A percentile compares a stretch with the other conserved stretches of the same genome.
Conservation (phyloP, 2,329 filamentous ascomycete genomes). For the Fusarium oligoseptatum region DNA sequence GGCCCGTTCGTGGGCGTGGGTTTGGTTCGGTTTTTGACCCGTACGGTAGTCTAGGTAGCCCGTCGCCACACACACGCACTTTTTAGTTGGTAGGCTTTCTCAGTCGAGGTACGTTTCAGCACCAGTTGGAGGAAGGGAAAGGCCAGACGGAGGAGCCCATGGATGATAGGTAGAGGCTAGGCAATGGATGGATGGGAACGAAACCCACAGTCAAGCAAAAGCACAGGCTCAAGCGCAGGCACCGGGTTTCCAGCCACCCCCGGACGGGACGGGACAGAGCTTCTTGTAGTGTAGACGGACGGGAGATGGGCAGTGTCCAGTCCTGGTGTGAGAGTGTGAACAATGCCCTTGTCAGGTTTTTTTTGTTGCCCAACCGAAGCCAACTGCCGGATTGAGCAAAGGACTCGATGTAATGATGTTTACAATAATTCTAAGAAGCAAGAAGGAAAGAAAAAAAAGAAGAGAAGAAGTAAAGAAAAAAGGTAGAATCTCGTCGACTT, state of each 20-base stretch:
- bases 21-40: neutral
- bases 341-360: neutral
- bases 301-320: neutral
- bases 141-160: neutral
- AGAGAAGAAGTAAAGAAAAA: neutral
- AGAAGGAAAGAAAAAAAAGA: neutral
- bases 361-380: conserved; percentile 6
- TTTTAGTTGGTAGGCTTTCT: neutral
- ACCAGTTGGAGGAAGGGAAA: neutral
- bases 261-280: conserved; percentile 15
- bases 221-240: conserved; percentile 34
- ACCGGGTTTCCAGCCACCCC: conserved; percentile 35
- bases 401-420: neutral
- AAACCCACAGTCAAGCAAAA: conserved; percentile 18
- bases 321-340: neutral
- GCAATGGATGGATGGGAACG: neutral
- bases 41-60: neutral
- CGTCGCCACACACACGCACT: conserved; percentile 26
- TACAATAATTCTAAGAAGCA: neutral
- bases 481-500: conserved; percentile 1
- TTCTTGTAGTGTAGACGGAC: neutral
- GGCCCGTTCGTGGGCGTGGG: conserved; percentile 10
- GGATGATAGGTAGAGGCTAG: neutral
- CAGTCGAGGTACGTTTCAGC: neutral
- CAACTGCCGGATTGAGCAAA: conserved; percentile 28